Percentiles rank a stretch among this genome's conserved stretches.
Conservation (phyloP, 805 yeast species). For the Candida sonorensis region DNA sequence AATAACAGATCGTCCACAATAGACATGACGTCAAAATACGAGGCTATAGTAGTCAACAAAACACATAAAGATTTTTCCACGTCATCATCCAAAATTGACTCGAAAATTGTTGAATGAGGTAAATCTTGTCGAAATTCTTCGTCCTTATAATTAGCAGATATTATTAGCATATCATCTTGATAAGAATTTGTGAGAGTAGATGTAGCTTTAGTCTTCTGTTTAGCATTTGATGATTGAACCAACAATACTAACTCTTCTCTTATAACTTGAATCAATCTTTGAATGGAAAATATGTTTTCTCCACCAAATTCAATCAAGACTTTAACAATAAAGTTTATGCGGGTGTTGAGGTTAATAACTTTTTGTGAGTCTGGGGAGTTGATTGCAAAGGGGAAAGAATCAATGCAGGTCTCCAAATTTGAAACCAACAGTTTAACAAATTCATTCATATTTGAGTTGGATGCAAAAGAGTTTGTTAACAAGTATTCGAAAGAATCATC, state of each 20-base stretch:
- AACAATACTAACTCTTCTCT: constrained; percentile 11
- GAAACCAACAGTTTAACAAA: constrained; percentile 5
- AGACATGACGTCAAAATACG: background rate
- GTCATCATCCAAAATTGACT: constrained; percentile 15
- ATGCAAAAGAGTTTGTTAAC: constrained; percentile 10
- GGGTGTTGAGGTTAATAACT: constrained; percentile 5
- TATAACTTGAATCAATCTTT: constrained; percentile 6
- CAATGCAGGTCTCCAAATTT: constrained; percentile 11
- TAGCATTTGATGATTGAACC: constrained; percentile 6
- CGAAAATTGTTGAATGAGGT: constrained; percentile 9
- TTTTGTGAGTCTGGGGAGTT: constrained; percentile 23
- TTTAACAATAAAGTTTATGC: constrained; percentile 8
- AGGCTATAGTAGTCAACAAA: constrained; percentile 6
- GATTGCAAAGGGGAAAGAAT: constrained; percentile 12
- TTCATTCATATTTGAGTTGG: constrained; percentile 5
- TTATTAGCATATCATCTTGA: constrained; percentile 16
- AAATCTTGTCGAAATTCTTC: constrained; percentile 5
- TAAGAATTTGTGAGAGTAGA: constrained; percentile 6
- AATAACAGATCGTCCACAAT: constrained; percentile 2
- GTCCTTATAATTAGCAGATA: constrained; percentile 14
- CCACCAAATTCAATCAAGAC: constrained; percentile 5
- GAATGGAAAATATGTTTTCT: constrained; percentile 3
- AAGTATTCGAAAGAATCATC: constrained; percentile 9
- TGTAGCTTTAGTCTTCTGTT: constrained; percentile 1
- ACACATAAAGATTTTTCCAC: constrained; percentile 13